phyloP scores from a whole-genome alignment of 768 basidiomycete species.

The Hygrophorus pudorinus region DNA sequence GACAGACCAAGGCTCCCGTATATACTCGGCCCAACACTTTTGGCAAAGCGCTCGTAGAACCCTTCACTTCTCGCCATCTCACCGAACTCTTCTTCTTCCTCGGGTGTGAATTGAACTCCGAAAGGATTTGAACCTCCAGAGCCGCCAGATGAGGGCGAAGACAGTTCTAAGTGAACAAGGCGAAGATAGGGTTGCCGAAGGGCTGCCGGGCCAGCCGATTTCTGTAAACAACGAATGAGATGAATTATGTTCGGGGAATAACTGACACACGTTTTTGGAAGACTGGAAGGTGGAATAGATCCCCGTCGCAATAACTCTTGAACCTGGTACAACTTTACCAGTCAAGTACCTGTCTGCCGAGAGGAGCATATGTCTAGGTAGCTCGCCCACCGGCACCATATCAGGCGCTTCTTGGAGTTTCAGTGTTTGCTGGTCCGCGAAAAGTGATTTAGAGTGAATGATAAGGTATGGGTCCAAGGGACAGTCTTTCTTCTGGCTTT shows the following conservation, averaged over 20 bases:
- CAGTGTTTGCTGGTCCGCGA: slow-evolving; percentile 92
- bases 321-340: slow-evolving; percentile 90
- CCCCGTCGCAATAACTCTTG: slow-evolving; percentile 90
- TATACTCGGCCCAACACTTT: slow-evolving; percentile 94
- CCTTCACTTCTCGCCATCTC: slow-evolving; percentile 82
- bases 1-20: slow-evolving; percentile 80
- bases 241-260: not conserved
- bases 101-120: slow-evolving; percentile 81
- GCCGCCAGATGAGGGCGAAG: slow-evolving; percentile 63
- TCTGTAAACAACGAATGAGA: slow-evolving; percentile 28
- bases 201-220: slow-evolving; percentile 77
- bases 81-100: slow-evolving; percentile 95
- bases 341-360: slow-evolving; percentile 88
- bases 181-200: slow-evolving; percentile 92
- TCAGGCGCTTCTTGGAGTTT: slow-evolving; percentile 99
- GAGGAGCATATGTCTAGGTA: slow-evolving; percentile 90
- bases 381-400: slow-evolving; percentile 98
- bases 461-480: slow-evolving; percentile 95
- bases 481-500: slow-evolving; percentile 89
- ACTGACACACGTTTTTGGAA: slow-evolving; percentile 58
- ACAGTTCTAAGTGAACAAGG: slow-evolving; percentile 84
- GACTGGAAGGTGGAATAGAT: slow-evolving; percentile 96
- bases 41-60: slow-evolving; percentile 90
- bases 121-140: slow-evolving; percentile 73
- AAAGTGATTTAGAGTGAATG: slow-evolving; percentile 86